Evolutionary conservation across 768 basidiomycete species (phyloP).

Genomic region (Podaxis sp.): DNA sequence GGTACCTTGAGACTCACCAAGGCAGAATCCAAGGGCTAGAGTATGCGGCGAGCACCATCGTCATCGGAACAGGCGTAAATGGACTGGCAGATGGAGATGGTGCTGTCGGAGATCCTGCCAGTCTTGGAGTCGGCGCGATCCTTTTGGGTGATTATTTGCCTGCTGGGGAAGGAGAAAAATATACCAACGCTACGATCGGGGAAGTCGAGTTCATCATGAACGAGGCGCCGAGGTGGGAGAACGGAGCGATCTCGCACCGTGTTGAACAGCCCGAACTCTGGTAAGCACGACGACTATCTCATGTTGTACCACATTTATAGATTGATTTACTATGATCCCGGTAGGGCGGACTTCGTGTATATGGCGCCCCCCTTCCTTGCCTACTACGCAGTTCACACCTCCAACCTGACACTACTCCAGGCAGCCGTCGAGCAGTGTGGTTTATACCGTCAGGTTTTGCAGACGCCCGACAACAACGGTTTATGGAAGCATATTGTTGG

Average conservation of each 20-base stretch:
- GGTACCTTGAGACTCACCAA: conserved; percentile 14
- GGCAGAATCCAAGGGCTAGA: conserved; percentile 26
- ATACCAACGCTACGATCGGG: conserved; percentile 28
- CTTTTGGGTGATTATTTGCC: conserved; percentile 36
- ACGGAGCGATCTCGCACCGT: conserved; percentile 49
- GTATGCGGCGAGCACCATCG: conserved; percentile 39
- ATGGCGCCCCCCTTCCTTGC: conserved; percentile 53
- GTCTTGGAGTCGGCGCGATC: conserved; percentile 45
- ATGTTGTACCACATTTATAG: background rate
- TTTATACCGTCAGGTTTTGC: conserved; percentile 36
- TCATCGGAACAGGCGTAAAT: conserved; percentile 31
- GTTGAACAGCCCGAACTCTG: conserved; percentile 36
- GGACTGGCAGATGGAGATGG: conserved; percentile 37
- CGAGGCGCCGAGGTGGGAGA: conserved; percentile 35
- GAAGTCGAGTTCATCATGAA: conserved; percentile 33
- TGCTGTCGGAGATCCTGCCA: conserved; percentile 45
- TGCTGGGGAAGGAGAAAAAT: conserved; percentile 18
- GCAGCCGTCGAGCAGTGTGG: conserved; percentile 37
- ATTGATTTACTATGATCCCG: background rate
- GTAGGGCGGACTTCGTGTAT: conserved; percentile 50
- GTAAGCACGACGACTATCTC: conserved; percentile 25
- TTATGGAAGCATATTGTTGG: conserved; percentile 46
- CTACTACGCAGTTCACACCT: conserved; percentile 39
- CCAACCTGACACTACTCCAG: conserved; percentile 33
- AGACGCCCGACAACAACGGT: conserved; percentile 23